Evolutionary conservation across 78 protist genomes (phyloP).

Genomic region (Dictyostelium intermedium): DNA sequence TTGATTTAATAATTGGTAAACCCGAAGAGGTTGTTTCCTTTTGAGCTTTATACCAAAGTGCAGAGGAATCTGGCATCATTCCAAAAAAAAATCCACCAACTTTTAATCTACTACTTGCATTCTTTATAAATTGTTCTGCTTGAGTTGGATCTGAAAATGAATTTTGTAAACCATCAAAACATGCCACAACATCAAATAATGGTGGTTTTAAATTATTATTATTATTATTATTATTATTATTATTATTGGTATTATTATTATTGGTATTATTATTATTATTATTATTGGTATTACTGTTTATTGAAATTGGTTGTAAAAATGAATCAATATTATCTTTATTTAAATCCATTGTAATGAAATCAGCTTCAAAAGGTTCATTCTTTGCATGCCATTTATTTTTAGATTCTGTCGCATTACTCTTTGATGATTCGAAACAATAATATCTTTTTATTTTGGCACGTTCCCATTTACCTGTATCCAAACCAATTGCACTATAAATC

Average conservation of each 20-base stretch:
- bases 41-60: conserved; percentile 78
- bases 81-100: conserved; percentile 81
- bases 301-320: background rate
- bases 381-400: conserved; percentile 19
- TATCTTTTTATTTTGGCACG: conserved; percentile 61
- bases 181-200: conserved; percentile 32
- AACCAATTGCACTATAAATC: conserved; percentile 51
- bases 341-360: conserved; percentile 32
- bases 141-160: conserved; percentile 16
- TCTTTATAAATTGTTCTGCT: conserved; percentile 56
- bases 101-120: conserved; percentile 39
- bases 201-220: background rate
- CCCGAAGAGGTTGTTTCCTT: conserved; percentile 14
- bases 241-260: background rate
- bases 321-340: background rate
- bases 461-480: conserved; percentile 79
- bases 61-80: conserved; percentile 75
- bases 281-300: background rate
- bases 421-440: conserved; percentile 26
- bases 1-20: conserved; percentile 41
- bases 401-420: conserved; percentile 3
- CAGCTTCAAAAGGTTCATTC: conserved; percentile 28
- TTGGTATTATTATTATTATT: background rate
- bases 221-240: background rate
- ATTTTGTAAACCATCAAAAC: conserved; percentile 80